These are phyloP conservation scores for Termitomyces heimii DNA, from an alignment of 768 basidiomycete species.

Conservation along the genomic window DNA sequence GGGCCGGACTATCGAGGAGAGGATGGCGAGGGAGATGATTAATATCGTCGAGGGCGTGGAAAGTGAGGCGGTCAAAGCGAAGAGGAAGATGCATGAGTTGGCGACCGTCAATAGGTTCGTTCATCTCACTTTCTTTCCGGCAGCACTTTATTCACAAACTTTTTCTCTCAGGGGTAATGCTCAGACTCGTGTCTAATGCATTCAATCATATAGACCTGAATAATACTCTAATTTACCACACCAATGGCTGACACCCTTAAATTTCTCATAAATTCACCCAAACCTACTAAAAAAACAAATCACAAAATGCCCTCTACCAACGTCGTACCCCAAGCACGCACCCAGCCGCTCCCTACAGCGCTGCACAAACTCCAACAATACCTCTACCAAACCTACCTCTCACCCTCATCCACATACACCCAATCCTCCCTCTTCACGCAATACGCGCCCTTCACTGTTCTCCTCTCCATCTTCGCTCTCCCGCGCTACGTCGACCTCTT, in stretches of 20 bases:
- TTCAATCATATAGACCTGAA: not conserved
- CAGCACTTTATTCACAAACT: not conserved
- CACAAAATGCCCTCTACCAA: not conserved
- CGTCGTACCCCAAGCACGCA: not conserved
- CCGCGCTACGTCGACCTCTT: conserved; percentile 3
- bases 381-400: not conserved
- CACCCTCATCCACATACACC: not conserved
- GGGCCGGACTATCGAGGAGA: conserved; percentile 55
- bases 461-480: conserved; percentile 8
- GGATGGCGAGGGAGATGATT: conserved; percentile 77
- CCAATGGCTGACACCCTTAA: not conserved
- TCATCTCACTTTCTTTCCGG: not conserved
- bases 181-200: conserved; percentile 9
- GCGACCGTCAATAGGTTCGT: conserved; percentile 78
- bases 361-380: conserved; percentile 7
- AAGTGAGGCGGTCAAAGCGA: conserved; percentile 48
- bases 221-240: not conserved
- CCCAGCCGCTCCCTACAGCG: not conserved
- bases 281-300: not conserved
- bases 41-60: conserved; percentile 55
- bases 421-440: conserved; percentile 8
- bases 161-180: conserved; percentile 10
- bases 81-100: conserved; percentile 55
- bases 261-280: not conserved
- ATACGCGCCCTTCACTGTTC: conserved; percentile 8